These are phyloP conservation scores for Artomyces pyxidatus DNA, from an alignment of 768 basidiomycete genomes.

Conservation along the genomic window DNA sequence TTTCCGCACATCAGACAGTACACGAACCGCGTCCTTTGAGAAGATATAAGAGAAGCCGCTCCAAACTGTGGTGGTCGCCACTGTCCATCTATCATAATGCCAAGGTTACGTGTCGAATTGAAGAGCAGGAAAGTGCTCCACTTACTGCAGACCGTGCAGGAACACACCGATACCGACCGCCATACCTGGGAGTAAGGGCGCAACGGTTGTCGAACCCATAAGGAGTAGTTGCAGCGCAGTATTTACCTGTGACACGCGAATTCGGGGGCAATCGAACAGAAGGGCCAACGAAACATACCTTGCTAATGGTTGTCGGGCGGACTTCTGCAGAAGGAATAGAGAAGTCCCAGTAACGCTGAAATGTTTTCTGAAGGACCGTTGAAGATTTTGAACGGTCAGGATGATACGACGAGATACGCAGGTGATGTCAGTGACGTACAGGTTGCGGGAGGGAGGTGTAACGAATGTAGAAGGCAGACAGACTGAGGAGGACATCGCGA, in stretches of 20 bases:
- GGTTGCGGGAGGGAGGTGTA: constrained; percentile 85
- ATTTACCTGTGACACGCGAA: constrained; percentile 54
- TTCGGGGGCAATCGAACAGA: background rate
- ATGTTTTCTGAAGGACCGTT: constrained; percentile 64
- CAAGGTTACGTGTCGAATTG: background rate
- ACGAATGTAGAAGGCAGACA: constrained; percentile 90
- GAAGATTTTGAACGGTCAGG: constrained; percentile 4
- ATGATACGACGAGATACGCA: background rate
- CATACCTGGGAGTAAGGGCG: constrained; percentile 69
- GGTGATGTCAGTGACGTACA: constrained; percentile 38
- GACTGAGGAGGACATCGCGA: constrained; percentile 75
- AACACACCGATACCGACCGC: constrained; percentile 48
- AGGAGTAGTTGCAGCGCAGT: constrained; percentile 86
- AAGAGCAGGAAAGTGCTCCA: background rate
- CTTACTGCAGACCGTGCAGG: constrained; percentile 49
- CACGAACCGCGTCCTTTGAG: constrained; percentile 63
- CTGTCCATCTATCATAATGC: constrained; percentile 53
- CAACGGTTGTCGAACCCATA: constrained; percentile 85
- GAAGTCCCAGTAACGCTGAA: constrained; percentile 91
- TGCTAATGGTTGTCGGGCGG: constrained; percentile 88
- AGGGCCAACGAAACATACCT: constrained; percentile 37
- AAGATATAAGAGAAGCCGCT: constrained; percentile 82
- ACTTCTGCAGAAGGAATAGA: constrained; percentile 94
- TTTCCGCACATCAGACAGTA: constrained; percentile 23
- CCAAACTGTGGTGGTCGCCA: constrained; percentile 87